Evolutionary conservation across 176 grass and related monocot genomes (phyloP).

Genomic region (Zoysia pacifica): DNA sequence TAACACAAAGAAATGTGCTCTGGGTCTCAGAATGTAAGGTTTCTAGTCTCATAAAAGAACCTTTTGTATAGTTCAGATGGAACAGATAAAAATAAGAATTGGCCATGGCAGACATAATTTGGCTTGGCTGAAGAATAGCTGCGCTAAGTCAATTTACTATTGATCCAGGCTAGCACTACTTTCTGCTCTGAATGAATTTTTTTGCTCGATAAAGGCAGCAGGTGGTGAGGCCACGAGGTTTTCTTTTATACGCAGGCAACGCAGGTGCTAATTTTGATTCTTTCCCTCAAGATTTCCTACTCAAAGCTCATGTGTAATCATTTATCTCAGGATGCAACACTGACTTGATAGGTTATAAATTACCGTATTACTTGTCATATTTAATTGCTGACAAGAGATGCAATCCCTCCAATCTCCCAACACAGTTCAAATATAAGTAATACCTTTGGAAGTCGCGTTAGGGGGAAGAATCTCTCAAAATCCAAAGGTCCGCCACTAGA

Average conservation of each 20-base stretch:
- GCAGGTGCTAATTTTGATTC: neutral
- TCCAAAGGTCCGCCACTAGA: constrained; percentile 47
- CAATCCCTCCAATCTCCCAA: neutral
- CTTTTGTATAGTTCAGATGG: neutral
- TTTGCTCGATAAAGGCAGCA: neutral
- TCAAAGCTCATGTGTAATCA: neutral
- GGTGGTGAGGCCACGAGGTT: too few species aligned
- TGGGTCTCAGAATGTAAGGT: neutral
- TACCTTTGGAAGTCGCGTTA: constrained; percentile 81
- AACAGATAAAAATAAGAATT: neutral
- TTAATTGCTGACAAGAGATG: neutral
- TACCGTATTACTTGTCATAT: neutral
- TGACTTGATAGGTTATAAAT: neutral
- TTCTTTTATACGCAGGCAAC: too few species aligned
- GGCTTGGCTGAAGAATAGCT: neutral
- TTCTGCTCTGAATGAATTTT: neutral
- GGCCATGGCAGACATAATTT: neutral
- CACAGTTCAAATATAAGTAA: constrained; percentile 9
- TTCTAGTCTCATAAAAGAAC: neutral
- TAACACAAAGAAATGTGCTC: neutral
- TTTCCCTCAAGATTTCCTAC: neutral
- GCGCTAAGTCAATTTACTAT: neutral
- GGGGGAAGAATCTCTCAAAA: constrained; percentile 71
- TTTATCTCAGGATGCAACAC: constrained; percentile 11
- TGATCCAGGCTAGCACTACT: neutral